These are phyloP conservation scores for Blastobotrys arbuscula DNA, from an alignment of 1,139 yeast species.

Conservation along the genomic window DNA sequence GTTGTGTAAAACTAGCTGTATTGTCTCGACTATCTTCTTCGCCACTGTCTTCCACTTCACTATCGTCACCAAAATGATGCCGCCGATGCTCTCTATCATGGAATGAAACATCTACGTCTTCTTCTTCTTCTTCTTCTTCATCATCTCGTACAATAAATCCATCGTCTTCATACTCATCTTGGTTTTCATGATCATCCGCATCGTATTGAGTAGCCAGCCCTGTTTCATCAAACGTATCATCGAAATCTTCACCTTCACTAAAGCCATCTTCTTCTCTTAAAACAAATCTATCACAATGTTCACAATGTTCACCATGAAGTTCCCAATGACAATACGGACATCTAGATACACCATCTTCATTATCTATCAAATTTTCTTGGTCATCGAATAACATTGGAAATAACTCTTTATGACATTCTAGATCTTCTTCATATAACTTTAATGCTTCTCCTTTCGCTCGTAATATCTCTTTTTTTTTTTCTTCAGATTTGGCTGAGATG, in stretches of 20 bases:
- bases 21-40: slow-evolving; percentile 11
- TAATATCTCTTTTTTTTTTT: slow-evolving; percentile 10
- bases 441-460: slow-evolving; percentile 15
- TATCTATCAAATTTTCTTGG: slow-evolving; percentile 18
- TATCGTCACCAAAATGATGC: slow-evolving; percentile 13
- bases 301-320: slow-evolving; percentile 22
- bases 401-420: slow-evolving; percentile 15
- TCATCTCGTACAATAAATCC: slow-evolving; percentile 15
- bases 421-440: slow-evolving; percentile 21
- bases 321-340: slow-evolving; percentile 30
- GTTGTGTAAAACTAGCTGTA: background rate
- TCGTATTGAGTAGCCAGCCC: background rate
- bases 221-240: background rate
- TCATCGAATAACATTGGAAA: slow-evolving; percentile 22
- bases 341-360: slow-evolving; percentile 26
- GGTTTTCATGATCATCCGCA: slow-evolving; percentile 5
- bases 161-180: slow-evolving; percentile 14
- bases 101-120: slow-evolving; percentile 1
- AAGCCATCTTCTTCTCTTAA: slow-evolving; percentile 10
- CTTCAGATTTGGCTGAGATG: slow-evolving; percentile 15
- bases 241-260: slow-evolving; percentile 8
- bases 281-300: slow-evolving; percentile 20
- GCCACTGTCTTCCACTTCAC: slow-evolving; percentile 11
- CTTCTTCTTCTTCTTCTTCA: slow-evolving; percentile 14
- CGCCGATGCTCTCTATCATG: background rate